A percentile compares a stretch with the other conserved stretches of the same genome.
Evolutionary conservation across 306 rosid genomes (phyloP).

Genomic region (Quercus agrifolia): DNA sequence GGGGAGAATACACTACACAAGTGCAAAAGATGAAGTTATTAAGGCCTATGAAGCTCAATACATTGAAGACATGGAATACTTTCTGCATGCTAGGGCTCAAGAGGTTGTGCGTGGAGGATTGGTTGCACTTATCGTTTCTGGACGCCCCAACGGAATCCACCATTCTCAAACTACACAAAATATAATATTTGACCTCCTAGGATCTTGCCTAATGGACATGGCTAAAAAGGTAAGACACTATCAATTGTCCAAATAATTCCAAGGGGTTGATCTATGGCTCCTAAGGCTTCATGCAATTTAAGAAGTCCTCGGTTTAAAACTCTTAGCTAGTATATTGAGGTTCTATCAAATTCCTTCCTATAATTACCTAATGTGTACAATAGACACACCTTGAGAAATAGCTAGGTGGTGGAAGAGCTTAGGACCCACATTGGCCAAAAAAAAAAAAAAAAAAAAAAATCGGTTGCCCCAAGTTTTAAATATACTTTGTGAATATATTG

Average conservation of each 20-base stretch:
- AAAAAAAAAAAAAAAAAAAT: too few relatives aligned
- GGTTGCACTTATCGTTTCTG: conserved; percentile 17
- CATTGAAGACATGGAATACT: conserved; percentile 24
- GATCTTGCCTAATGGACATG: conserved; percentile 33
- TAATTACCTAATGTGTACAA: too few relatives aligned
- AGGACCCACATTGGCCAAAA: too few relatives aligned
- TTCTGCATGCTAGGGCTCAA: conserved; percentile 31
- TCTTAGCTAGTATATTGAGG: too few relatives aligned
- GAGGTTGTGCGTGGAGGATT: conserved; percentile 40
- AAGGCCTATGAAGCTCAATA: conserved; percentile 27
- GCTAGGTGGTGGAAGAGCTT: too few relatives aligned
- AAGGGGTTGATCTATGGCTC: too few relatives aligned
- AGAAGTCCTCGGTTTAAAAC: too few relatives aligned
- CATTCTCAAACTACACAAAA: neutral
- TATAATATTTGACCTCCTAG: neutral
- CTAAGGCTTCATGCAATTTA: too few relatives aligned
- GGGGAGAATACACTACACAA: conserved; percentile 18
- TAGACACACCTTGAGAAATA: too few relatives aligned
- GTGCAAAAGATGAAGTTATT: conserved; percentile 1
- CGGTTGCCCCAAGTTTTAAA: too few relatives aligned
- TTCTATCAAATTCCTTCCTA: too few relatives aligned
- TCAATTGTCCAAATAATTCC: neutral
- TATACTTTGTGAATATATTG: too few relatives aligned
- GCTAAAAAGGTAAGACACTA: conserved; percentile 21
- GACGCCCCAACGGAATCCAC: neutral